phyloP scores from a whole-genome alignment of 1,139 yeast genomes.

The Debaryomyces singareniensis region DNA sequence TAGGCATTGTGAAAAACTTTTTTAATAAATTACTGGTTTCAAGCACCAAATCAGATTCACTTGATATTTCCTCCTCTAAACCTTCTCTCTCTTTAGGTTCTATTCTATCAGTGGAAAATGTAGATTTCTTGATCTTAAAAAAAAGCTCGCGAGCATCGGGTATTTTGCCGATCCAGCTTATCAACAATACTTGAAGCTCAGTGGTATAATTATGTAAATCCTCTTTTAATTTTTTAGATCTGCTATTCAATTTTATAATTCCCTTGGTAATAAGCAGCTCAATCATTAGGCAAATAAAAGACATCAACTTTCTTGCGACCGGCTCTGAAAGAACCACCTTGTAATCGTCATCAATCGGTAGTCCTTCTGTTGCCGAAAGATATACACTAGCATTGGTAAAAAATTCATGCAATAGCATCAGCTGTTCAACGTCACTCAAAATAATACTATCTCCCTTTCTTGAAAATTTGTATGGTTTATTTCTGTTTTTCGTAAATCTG shows the following conservation, averaged over 20 bases:
- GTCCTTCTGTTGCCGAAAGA: constrained; percentile 36
- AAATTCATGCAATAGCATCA: constrained; percentile 67
- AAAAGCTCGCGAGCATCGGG: constrained; percentile 37
- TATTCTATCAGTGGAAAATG: constrained; percentile 6
- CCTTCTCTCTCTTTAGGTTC: neutral
- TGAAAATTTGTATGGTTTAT: constrained; percentile 37
- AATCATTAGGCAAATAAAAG: constrained; percentile 56
- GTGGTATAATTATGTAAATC: constrained; percentile 41
- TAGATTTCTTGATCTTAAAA: constrained; percentile 23
- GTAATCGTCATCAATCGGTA: constrained; percentile 29
- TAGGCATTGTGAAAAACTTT: constrained; percentile 8
- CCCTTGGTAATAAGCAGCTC: constrained; percentile 40
- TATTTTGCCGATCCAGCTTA: constrained; percentile 54
- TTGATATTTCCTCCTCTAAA: neutral
- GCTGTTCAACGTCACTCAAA: constrained; percentile 51
- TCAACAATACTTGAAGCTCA: constrained; percentile 50
- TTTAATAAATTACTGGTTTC: constrained; percentile 7
- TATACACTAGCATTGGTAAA: constrained; percentile 49
- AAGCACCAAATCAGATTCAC: neutral
- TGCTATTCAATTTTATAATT: constrained; percentile 33
- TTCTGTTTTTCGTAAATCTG: constrained; percentile 35
- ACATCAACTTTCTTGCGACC: constrained; percentile 45
- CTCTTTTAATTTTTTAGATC: constrained; percentile 7
- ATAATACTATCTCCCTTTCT: constrained; percentile 44
- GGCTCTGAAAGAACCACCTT: constrained; percentile 31